These are phyloP conservation scores for Poronia punctata DNA, from an alignment of 495 filamentous ascomycete species.

Conservation along the genomic window DNA sequence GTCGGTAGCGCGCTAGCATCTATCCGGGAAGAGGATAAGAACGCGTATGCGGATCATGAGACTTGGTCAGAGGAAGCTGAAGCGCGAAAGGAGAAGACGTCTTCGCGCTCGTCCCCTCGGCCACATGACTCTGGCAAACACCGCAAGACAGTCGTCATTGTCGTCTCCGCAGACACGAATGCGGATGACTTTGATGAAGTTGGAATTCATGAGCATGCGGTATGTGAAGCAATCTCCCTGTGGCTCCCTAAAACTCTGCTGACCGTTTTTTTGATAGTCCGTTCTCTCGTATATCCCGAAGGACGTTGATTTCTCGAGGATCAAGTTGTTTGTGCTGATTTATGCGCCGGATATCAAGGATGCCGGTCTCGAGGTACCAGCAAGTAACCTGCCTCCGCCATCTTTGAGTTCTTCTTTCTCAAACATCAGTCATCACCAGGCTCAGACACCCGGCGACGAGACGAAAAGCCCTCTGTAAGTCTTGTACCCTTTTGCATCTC, in stretches of 20 bases:
- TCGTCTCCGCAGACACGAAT: constrained; percentile 68
- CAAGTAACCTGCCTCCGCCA: constrained; percentile 42
- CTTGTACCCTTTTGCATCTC: neutral
- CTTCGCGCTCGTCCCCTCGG: constrained; percentile 13
- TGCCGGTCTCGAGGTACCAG: constrained; percentile 39
- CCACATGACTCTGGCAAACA: constrained; percentile 32
- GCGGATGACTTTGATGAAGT: constrained; percentile 53
- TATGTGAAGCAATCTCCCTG: constrained; percentile 38
- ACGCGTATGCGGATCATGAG: constrained; percentile 72
- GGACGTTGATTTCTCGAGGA: constrained; percentile 57
- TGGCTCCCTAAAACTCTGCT: constrained; percentile 6
- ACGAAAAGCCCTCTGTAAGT: constrained; percentile 46
- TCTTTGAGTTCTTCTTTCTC: constrained; percentile 84
- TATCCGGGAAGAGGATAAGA: constrained; percentile 76
- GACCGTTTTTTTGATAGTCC: constrained; percentile 49
- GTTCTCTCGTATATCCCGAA: constrained; percentile 81
- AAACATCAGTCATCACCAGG: constrained; percentile 72
- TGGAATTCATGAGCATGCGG: constrained; percentile 68
- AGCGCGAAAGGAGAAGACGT: constrained; percentile 31
- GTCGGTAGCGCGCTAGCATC: constrained; percentile 73
- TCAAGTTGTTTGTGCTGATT: constrained; percentile 78
- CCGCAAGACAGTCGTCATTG: constrained; percentile 74
- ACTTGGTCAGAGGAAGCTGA: constrained; percentile 80
- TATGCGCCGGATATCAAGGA: constrained; percentile 77
- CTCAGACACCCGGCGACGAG: constrained; percentile 59